Base-by-base conservation (phyloP, 1,284 basidiomycete genomes). In the Coniferiporia weirii region DNA sequence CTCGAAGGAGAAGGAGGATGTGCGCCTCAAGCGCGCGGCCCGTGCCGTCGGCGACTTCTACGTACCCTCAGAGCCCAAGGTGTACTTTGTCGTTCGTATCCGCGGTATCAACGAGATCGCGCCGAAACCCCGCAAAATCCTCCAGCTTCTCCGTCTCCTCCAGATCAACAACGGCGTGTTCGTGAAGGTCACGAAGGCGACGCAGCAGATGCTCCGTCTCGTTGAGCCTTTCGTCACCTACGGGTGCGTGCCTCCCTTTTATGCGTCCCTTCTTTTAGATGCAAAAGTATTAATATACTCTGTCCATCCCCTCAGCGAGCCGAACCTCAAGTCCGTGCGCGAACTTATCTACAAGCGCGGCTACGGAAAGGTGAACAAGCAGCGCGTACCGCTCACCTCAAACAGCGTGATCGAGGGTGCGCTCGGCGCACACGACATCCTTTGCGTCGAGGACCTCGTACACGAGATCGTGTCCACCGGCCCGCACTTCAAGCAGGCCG, bases 111-210 rank as follows among this genome's bases (percentile, higher is more conserved):
- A 96, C 79, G 95, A 98, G 76, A 96, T 99, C 72, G 94, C 96
- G 62, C 96, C 96, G 65, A 99, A 99, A 80, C 97, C 96, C 69
- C 90, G 95, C 75, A 99, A 99, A 84, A 98, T 99, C 74, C 79
- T 99, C 71, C 96, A 99, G 76, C 89, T 99, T 65, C 91, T 99
- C 72, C 94, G 96, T 70, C 87, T 99, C 64, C 87, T 98, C 67
- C 97, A 99, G 77, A 99, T 99, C 83, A 99, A 99, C 89, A 98
- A 97, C 74, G 97, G 96, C 78, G 90, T 99, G 62, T 99, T 99
- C 72, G 85, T 99, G 73, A 95, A 95, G 76, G 93, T 94, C 63
- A 99, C 94, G 71, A 94, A 85, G 78, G 95, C 97, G 44, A 98
- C 95, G 58, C 85, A 92, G 70, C 93, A 98, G 76, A 98, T 98